phyloP scores from a whole-genome alignment of 2,329 filamentous ascomycete species.

The Paecilomyces fulvus region DNA sequence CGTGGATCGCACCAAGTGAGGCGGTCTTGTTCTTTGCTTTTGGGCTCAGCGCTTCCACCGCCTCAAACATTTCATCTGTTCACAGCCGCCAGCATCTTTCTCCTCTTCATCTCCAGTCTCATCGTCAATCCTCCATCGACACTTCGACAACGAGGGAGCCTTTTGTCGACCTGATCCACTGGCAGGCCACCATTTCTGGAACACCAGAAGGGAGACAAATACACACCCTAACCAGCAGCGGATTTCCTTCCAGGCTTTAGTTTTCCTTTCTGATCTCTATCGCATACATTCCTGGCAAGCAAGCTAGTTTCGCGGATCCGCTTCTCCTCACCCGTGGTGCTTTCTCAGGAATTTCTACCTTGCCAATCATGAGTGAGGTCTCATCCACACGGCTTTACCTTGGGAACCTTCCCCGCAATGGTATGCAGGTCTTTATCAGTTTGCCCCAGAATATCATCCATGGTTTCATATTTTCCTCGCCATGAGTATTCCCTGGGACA shows the following conservation, averaged over 20 bases:
- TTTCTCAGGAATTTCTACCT: conserved; percentile 1
- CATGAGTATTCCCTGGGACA: neutral
- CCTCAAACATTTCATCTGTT: neutral
- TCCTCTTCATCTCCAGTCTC: conserved; percentile 1
- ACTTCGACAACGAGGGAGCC: neutral
- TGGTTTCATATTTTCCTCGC: conserved; percentile 6
- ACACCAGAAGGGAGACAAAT: neutral
- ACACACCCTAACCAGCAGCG: neutral
- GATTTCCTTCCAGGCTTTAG: neutral
- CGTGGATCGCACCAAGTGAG: conserved; percentile 22
- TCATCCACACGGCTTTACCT: conserved; percentile 93
- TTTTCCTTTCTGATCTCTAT: conserved; percentile 1
- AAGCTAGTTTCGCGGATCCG: neutral
- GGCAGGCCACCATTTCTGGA: neutral
- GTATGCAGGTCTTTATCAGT: conserved; percentile 50
- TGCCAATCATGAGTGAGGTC: conserved; percentile 65
- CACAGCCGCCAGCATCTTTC: neutral
- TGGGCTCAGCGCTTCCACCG: conserved; percentile 1
- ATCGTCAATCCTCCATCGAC: neutral
- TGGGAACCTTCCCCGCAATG: conserved; percentile 93
- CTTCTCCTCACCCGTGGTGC: neutral
- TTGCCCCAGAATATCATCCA: conserved; percentile 15
- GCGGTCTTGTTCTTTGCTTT: conserved; percentile 7
- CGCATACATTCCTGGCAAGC: neutral
- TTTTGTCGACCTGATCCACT: neutral